A percentile compares a stretch with the other conserved stretches of the same genome.
phyloP scores from a whole-genome alignment of 768 basidiomycete genomes.

The Trametes cinnabarina region DNA sequence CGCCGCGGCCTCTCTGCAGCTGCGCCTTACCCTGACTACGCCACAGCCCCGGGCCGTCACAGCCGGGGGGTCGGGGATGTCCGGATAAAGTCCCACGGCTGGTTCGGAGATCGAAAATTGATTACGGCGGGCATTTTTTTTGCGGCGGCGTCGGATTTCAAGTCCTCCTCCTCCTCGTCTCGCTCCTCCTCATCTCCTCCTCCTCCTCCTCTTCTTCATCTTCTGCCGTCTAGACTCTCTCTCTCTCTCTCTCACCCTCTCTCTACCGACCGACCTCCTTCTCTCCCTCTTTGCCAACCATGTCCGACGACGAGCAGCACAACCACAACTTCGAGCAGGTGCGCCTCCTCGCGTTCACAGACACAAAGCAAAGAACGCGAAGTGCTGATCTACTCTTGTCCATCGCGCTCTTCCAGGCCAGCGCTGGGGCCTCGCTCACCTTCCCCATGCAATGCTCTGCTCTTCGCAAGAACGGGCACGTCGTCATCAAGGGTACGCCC shows the following conservation, averaged over 20 bases:
- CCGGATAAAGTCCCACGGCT: slow-evolving; percentile 26
- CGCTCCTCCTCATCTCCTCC: slow-evolving; percentile 5
- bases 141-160: background rate
- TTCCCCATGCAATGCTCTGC: slow-evolving; percentile 96
- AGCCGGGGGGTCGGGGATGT: slow-evolving; percentile 19
- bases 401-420: slow-evolving; percentile 49
- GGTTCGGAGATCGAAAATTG: slow-evolving; percentile 43
- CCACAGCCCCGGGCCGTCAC: background rate
- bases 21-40: background rate
- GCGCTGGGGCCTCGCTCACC: slow-evolving; percentile 73
- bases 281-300: slow-evolving; percentile 40
- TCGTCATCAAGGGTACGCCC: slow-evolving; percentile 83
- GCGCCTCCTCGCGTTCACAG: slow-evolving; percentile 11
- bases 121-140: slow-evolving; percentile 24
- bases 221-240: slow-evolving; percentile 17
- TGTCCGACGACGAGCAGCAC: slow-evolving; percentile 90
- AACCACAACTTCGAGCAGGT: slow-evolving; percentile 86
- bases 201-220: slow-evolving; percentile 14
- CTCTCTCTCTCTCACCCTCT: slow-evolving; percentile 19
- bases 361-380: slow-evolving; percentile 4
- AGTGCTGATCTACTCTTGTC: slow-evolving; percentile 5
- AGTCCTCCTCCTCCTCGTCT: background rate
- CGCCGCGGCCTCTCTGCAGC: background rate
- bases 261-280: slow-evolving; percentile 25
- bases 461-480: slow-evolving; percentile 88